phyloP scores from a whole-genome alignment of 176 grass and related monocot species.

The Secale cereale region DNA sequence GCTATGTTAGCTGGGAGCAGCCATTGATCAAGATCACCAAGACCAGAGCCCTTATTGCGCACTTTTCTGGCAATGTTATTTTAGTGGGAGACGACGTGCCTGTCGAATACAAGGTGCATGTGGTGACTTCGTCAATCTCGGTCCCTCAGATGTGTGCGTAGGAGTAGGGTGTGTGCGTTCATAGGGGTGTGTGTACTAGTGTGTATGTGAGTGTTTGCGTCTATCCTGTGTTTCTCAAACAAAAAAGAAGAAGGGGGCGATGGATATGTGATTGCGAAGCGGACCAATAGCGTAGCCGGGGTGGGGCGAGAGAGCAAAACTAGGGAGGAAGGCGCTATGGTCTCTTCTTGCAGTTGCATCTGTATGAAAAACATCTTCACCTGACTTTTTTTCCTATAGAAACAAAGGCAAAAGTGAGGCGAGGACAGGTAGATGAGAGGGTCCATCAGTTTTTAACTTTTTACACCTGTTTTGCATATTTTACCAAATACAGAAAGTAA shows the following conservation, averaged over 20 bases:
- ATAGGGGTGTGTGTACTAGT: no score
- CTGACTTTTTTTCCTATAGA: background rate
- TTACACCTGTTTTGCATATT: background rate
- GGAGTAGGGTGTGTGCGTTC: no score
- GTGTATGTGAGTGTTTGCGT: no score
- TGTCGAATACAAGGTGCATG: no score
- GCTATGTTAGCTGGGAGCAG: background rate
- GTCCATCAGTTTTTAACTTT: background rate
- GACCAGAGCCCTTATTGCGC: background rate
- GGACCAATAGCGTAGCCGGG: background rate
- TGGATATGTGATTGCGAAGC: background rate
- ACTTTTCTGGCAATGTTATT: background rate
- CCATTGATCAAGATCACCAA: background rate
- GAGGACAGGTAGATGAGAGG: background rate
- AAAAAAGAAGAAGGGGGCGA: background rate
- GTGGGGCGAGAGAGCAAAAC: background rate
- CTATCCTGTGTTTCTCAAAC: no score
- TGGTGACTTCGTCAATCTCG: no score
- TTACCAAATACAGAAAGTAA: background rate
- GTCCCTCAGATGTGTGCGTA: no score
- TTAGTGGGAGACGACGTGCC: no score
- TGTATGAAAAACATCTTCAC: no score
- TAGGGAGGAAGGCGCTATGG: background rate
- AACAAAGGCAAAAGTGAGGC: background rate
- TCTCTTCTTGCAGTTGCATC: background rate